These are phyloP conservation scores for Endocarpon pusillum DNA, from an alignment of 495 filamentous ascomycete genomes.

Conservation along the genomic window DNA sequence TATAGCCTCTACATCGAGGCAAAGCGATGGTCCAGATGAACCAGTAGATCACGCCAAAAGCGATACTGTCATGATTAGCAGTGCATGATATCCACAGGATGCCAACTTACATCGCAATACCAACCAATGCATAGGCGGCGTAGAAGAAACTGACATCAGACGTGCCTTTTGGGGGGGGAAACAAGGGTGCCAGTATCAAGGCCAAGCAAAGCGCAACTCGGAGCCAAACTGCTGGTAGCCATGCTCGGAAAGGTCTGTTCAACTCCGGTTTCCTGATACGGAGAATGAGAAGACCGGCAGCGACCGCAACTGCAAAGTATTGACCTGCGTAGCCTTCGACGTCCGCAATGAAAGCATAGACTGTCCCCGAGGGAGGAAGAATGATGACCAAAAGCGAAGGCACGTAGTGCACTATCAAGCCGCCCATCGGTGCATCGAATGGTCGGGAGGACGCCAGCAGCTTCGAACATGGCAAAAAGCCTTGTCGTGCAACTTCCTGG, in stretches of 20 bases:
- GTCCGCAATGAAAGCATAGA: constrained; percentile 59
- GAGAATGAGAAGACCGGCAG: constrained; percentile 43
- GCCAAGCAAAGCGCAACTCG: constrained; percentile 18
- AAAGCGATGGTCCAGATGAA: constrained; percentile 49
- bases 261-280: constrained; percentile 42
- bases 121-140: constrained; percentile 58
- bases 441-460: constrained; percentile 46
- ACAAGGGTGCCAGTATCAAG: constrained; percentile 20
- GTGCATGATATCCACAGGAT: background rate
- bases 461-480: constrained; percentile 49
- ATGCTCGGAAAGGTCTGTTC: constrained; percentile 52
- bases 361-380: constrained; percentile 44
- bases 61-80: constrained; percentile 24
- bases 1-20: constrained; percentile 40
- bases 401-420: constrained; percentile 49
- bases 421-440: constrained; percentile 49
- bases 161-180: constrained; percentile 30
- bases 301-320: constrained; percentile 39
- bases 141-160: constrained; percentile 45
- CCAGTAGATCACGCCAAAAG: constrained; percentile 52
- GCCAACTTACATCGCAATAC: constrained; percentile 44
- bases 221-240: constrained; percentile 29
- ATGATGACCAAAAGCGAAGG: constrained; percentile 48
- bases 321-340: constrained; percentile 55
- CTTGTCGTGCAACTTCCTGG: constrained; percentile 50